These are phyloP conservation scores for Solanum tarijense DNA, from an alignment of 257 asterid genomes.

Conservation along the genomic window DNA sequence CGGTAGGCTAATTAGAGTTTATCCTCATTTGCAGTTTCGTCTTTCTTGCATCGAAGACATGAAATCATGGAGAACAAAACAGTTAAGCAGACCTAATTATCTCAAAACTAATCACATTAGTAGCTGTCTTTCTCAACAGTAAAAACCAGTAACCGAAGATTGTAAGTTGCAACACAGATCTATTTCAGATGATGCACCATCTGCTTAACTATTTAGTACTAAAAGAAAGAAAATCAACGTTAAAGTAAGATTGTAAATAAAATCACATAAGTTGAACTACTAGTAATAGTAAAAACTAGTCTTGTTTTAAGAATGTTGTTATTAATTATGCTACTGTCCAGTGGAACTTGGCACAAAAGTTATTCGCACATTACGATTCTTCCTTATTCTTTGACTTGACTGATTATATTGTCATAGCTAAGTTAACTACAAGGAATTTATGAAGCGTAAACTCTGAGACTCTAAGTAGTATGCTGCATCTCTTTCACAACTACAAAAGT, in stretches of 20 bases:
- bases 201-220: neutral
- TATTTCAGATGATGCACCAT: neutral
- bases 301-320: neutral
- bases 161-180: neutral
- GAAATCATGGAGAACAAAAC: neutral
- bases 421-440: neutral
- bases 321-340: neutral
- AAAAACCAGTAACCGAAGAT: neutral
- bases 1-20: neutral
- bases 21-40: neutral
- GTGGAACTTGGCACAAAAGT: neutral
- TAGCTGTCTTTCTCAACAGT: neutral
- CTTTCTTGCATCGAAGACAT: neutral
- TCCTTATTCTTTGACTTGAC: neutral
- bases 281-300: neutral
- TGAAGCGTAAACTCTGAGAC: neutral
- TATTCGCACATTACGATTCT: neutral
- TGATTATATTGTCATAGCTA: neutral
- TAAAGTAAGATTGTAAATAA: neutral
- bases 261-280: neutral
- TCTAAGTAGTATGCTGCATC: neutral
- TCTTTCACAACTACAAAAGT: neutral
- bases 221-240: neutral
- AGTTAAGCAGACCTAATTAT: neutral
- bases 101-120: neutral